Base-by-base conservation (phyloP, 495 filamentous ascomycete species). In the Tuber calosporum region DNA sequence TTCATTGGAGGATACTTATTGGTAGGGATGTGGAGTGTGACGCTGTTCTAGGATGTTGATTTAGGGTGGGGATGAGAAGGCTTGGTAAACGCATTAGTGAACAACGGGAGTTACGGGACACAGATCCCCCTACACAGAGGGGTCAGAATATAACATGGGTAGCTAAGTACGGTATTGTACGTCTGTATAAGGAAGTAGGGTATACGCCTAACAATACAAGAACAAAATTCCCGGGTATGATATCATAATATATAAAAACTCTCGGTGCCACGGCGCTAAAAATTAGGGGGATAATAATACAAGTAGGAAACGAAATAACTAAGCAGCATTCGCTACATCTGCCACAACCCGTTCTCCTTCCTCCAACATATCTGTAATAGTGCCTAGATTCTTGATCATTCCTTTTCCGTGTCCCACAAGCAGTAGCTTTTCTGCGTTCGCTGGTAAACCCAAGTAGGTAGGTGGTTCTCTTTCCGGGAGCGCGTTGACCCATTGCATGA, bases 391-490 rank as follows among this genome's bases (percentile, higher is more conserved):
- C 74, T 86, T 86, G 77, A 97, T 90, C 89, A 97, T 89, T 80
- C 90, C 92, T 76, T 86, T 87, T 58, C 94, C 95, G 81, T 97
- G 90, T 20, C 92, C 94, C 43, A 97, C 92, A 66, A 99, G 83
- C 79, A 99, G 83, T 82, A 99, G 80, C 84, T 98, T 98, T 88
- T 99, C 95, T 68, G 95, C 96, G 81, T 98, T 97, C 36, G 93
- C 92, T 48, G 95, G 96, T 73, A 99, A 83, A 38, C 95, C 96
- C n/a, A 99, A 85, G 81, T 97, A 99, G 9, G 93, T 97, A 1
- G 95, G 95, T 66, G 95, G 95, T 81, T 99, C 95, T 79, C 95
- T 87, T 86, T 99, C 95, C 19, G 95, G 95, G 75, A 99, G 84
- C 58, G 87, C 87, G 77, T 96, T 91, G 67, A 98, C 94, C 95